Base-by-base conservation (phyloP, 192 early-diverging fungal genomes). In the Coemansia sp. region DNA sequence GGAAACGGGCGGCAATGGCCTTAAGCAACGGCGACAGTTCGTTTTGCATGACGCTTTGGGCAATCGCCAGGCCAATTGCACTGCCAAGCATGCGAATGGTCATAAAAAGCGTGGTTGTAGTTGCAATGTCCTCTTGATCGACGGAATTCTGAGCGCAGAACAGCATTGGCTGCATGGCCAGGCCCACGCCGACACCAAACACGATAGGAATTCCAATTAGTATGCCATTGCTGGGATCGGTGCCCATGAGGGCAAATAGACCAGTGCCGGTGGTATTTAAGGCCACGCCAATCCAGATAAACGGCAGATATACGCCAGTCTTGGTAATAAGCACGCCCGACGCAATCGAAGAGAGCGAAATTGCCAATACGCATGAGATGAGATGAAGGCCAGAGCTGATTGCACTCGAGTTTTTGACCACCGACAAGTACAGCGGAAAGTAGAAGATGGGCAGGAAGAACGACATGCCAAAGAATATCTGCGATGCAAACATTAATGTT, bases 351-450 rank as follows among this genome's bases (percentile, higher is more conserved):
- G 60, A 22, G 0, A 82, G 38, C 5, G 62, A 66, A 28, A 82
- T 63, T 31, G 56, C 59, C 21, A 82, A 48, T 58, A 82, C 59
- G 30, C 56, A 68, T 3, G 79, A 64, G 14, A 81, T 62, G 21
- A 81, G 50, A 45, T 72, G 71, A 23, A 71, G 44, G 1, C 79
- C 79, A 7, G 80, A 62, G 22, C 31, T 48, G 44, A 73, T 72
- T 6, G 80, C 73, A 4, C 54, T 46, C 4, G 59, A 64, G 49
- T 87, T 71, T 22, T 82, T 68, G 54, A 90, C 85, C 42, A 94
- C 76, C 43, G 85, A 83, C 54, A 85, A 87, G 22, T 82, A 87
- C 31, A 89, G 30, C 33, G 89, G 88, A n/a, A 83, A 62, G 62
- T 84, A 88, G 58, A 83, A 89, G 25, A 73, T 63, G 35, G 61